These are phyloP conservation scores for Penicillium sp. DNA, from an alignment of 2,329 filamentous ascomycete species.

Conservation along the genomic window DNA sequence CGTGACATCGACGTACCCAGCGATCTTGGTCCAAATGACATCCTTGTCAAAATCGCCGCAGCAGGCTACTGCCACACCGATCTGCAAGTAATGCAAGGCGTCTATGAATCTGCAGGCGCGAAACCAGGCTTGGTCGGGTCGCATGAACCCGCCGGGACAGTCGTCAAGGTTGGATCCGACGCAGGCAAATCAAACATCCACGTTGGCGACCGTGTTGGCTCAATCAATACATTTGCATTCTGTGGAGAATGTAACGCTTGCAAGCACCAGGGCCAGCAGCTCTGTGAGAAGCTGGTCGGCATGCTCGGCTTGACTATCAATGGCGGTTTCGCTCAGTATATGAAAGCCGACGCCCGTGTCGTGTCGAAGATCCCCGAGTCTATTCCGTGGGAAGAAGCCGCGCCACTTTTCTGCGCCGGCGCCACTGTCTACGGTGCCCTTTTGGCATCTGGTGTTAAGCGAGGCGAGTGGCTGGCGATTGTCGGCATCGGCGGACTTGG, in stretches of 20 bases:
- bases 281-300: neutral
- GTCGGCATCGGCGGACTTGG: neutral
- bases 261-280: neutral
- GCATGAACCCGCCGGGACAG: neutral
- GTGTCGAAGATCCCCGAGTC: neutral
- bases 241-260: neutral
- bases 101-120: slow-evolving; percentile 26
- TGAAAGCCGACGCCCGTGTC: neutral
- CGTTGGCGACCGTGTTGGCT: neutral
- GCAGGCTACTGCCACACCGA: slow-evolving; percentile 20
- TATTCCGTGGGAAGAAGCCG: neutral
- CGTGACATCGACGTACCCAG: slow-evolving; percentile 15
- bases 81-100: slow-evolving; percentile 19
- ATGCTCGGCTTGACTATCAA: neutral
- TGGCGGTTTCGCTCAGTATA: neutral
- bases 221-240: neutral
- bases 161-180: neutral
- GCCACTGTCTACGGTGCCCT: neutral
- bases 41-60: slow-evolving; percentile 16
- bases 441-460: neutral
- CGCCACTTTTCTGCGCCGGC: neutral
- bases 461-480: neutral
- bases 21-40: slow-evolving; percentile 13
- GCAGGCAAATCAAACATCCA: neutral
- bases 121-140: slow-evolving; percentile 1